phyloP scores from a whole-genome alignment of 2,329 filamentous ascomycete species.

The Colletotrichum sp. region DNA sequence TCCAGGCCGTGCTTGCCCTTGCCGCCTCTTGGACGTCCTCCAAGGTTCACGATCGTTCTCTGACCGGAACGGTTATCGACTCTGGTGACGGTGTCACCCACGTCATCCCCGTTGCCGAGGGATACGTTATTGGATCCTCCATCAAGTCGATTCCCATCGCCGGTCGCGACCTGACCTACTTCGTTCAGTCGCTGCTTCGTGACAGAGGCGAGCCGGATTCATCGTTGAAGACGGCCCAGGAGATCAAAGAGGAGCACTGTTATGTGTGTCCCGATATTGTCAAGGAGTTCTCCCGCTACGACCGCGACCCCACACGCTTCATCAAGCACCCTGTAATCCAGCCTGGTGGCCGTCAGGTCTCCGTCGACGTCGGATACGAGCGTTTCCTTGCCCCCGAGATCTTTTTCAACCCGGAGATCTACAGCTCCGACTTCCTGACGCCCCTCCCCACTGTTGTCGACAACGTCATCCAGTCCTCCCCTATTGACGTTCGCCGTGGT shows the following conservation, averaged over 20 bases:
- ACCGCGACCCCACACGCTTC: constrained; percentile 90
- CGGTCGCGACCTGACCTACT: constrained; percentile 97
- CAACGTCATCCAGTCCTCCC: constrained; percentile 94
- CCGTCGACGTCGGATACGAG: constrained; percentile 95
- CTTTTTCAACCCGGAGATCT: constrained; percentile 99
- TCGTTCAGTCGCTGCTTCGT: constrained; percentile 93
- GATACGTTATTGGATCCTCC: constrained; percentile 97
- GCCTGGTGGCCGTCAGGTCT: constrained; percentile 82
- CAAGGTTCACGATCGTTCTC: constrained; percentile 93
- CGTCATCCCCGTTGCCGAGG: constrained; percentile 97
- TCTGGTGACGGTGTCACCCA: constrained; percentile 99
- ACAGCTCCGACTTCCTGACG: constrained; percentile 97
- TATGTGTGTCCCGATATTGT: constrained; percentile 99
- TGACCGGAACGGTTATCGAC: constrained; percentile 98
- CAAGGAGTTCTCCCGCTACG: constrained; percentile 95
- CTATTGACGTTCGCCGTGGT: constrained; percentile 94
- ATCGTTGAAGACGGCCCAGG: constrained; percentile 94
- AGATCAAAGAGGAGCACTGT: constrained; percentile 98
- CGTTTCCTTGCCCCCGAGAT: constrained; percentile 98
- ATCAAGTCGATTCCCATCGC: constrained; percentile 99
- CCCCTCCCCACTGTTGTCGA: constrained; percentile 94
- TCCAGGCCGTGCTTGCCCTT: constrained; percentile 94
- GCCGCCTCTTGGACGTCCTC: constrained; percentile 98
- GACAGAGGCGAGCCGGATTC: constrained; percentile 97
- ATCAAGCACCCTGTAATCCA: constrained; percentile 87